Base-by-base conservation (phyloP, 1,139 yeast species). In the Eremothecium sinecaudum region DNA sequence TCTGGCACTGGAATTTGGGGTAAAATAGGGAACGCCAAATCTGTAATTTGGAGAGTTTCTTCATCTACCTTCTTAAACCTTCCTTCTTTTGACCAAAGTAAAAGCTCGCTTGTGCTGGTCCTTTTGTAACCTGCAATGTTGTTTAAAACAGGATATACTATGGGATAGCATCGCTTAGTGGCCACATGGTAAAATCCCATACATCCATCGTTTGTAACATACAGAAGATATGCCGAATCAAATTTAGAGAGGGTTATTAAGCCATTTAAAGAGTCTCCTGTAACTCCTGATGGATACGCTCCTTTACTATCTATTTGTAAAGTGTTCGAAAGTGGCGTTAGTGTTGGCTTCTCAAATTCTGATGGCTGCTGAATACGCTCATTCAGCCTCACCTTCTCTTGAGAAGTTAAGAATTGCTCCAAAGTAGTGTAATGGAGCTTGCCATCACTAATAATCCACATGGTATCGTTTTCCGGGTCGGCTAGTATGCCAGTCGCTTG, bases 401-500 rank as follows among this genome's bases (percentile, higher is more conserved):
- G 38, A 19, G 22, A 18, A 13, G 18, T 28, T 19, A 35, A 13
- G 7, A 35, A 21, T 22, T 18, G n/a, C 9, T 30, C 21, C 32
- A 35, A 23, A 6, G 32, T 16, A n/a, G 28, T n/a, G 16, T 24
- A 13, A 12, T 31, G 32, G 7, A 35, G 17, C 17, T n/a, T 14
- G 6, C 34, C 32, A 8, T 28, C 32, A 18, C 17, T 17, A 14
- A 34, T 24, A 14, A 17, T 13, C 38, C 38, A 35, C 10, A 35
- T 26, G 12, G 30, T 35, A 18, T 35, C 32, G 11, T 20, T 27
- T 4, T 32, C 36, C 22, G 25, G 18, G 14, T 28, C 33, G 3
- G 35, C 36, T 8, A 28, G 11, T 16, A 35, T 32, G 13, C 35
- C 21, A 11, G 29, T 33, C 15, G 20, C 27, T 16, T 32, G 21